Evolutionary conservation across 257 asterid species (phyloP).

Genomic region (Solanum dulcamara): DNA sequence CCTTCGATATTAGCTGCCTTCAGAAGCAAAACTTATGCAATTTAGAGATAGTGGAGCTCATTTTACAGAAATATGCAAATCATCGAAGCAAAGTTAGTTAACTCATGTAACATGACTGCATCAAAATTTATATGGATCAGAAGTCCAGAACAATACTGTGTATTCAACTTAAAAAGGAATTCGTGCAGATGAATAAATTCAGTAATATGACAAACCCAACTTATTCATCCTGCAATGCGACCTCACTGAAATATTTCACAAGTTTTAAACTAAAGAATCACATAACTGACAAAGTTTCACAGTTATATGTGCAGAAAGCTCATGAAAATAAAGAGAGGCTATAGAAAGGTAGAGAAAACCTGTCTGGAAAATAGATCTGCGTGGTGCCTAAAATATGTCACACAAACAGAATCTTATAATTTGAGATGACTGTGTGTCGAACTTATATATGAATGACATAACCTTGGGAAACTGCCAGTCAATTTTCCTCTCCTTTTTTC

Average conservation of each 20-base stretch:
- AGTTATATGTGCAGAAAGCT: background rate
- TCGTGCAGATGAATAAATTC: background rate
- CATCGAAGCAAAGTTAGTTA: too few relatives aligned
- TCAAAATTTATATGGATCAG: background rate
- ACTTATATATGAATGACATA: background rate
- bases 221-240: background rate
- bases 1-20: slow-evolving; percentile 75
- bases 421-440: background rate
- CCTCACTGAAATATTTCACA: background rate
- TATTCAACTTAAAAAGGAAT: background rate
- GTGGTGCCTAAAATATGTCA: background rate
- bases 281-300: background rate
- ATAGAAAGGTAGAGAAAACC: background rate
- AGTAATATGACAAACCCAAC: background rate
- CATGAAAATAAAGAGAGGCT: background rate
- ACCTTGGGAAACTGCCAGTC: background rate
- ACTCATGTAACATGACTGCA: background rate
- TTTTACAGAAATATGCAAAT: background rate
- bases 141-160: background rate
- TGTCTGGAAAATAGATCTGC: background rate
- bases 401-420: background rate
- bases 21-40: slow-evolving; percentile 1
- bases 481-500: background rate
- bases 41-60: background rate
- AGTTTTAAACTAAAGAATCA: background rate